Base-by-base conservation (phyloP, 2,329 filamentous ascomycete genomes). In the Sclerotinia spermophila region DNA sequence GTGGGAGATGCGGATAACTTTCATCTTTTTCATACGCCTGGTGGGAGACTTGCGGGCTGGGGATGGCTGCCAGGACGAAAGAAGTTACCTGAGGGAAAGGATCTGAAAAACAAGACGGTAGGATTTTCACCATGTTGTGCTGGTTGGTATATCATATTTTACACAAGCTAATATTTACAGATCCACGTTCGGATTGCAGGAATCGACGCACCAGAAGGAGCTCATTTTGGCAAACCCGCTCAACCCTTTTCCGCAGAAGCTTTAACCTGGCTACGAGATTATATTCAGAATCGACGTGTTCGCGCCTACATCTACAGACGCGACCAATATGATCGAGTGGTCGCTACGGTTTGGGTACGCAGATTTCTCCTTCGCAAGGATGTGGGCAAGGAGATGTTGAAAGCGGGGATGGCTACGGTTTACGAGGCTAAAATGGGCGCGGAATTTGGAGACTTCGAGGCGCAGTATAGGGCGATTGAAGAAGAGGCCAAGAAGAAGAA, bases 1-100 rank as follows among this genome's bases (percentile, higher is more conserved):
- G 96, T 99, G 35, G 96, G 96, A 56, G 96, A 99, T 84, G 96
- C 94, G 5, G 96, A 99, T 81, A 95, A 95, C 79, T 97, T 99
- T 80, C 91, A 96, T 76, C 81, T 99, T 62, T 99, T 91, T 80
- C 96, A 99, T 80, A 98, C 94, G 0, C 96, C 96, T 0, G 95
- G 95, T n/a, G 96, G 96, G 17, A 86, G 89, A 74, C 81, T 94
- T 67, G 86, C 91, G 17, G 96, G 96, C 68, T 99, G 96, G 96
- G 94, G 92, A n/a, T 97, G 93, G 93, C 78, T 96, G 74, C 90
- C 87, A 8, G 84, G 87, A 55, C 53, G 69, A 79, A 85, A 93
- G 77, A 89, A 82, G 71, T 86, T 97, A 10, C 94, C 94, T 1
- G 85, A 82, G 19, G 87, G 86, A 71, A 90, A 86, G 78, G 86